Conservation (phyloP, 768 basidiomycete species). For the Suillus fuscotomentosus region DNA sequence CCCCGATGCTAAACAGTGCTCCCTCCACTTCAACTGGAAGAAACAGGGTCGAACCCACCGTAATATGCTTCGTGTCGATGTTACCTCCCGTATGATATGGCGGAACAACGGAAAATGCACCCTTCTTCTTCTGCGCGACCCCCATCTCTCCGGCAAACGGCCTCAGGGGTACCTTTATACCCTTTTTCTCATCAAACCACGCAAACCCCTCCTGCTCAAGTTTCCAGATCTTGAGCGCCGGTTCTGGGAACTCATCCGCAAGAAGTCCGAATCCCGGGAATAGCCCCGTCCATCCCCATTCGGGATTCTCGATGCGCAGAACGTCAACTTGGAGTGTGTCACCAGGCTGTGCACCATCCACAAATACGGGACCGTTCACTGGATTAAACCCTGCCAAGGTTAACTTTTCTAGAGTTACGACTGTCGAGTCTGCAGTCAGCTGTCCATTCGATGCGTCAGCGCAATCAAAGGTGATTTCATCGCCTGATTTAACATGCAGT, state of each 20-base stretch:
- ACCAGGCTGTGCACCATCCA: conserved; percentile 50
- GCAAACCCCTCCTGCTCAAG: conserved; percentile 43
- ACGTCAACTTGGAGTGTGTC: conserved; percentile 63
- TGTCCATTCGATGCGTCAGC: conserved; percentile 66
- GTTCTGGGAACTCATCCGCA: conserved; percentile 51
- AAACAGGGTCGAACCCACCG: conserved; percentile 53
- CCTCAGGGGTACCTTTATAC: conserved; percentile 48
- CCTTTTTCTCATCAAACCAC: conserved; percentile 49
- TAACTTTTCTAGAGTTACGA: conserved; percentile 35
- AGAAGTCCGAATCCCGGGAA: conserved; percentile 62
- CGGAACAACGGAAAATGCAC: conserved; percentile 60
- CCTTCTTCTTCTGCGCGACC: conserved; percentile 48
- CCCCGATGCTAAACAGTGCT: conserved; percentile 60
- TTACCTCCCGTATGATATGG: conserved; percentile 63
- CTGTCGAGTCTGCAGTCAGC: conserved; percentile 43
- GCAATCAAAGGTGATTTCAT: conserved; percentile 56
- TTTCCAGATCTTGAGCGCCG: conserved; percentile 55
- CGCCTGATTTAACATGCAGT: conserved; percentile 49
- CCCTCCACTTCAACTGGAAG: conserved; percentile 60
- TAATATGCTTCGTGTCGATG: conserved; percentile 57
- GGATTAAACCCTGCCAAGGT: conserved; percentile 44
- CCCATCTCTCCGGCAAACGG: conserved; percentile 70
- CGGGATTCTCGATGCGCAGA: conserved; percentile 47
- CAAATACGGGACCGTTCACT: conserved; percentile 59
- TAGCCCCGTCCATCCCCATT: conserved; percentile 64